These are phyloP conservation scores for Pelargonium nanum DNA, from an alignment of 345 rosid genomes.

Conservation along the genomic window DNA sequence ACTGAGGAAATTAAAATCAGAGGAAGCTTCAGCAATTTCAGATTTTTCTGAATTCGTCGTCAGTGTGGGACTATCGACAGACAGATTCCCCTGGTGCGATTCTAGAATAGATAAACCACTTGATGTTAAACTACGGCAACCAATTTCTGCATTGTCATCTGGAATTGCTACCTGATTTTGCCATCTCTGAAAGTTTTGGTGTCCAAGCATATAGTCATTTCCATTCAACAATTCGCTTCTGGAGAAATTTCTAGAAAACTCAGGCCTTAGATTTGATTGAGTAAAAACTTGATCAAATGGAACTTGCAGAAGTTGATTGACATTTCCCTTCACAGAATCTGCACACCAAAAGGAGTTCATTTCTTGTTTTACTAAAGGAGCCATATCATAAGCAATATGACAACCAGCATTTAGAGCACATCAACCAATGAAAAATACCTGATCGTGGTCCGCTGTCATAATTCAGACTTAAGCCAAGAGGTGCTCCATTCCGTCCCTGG, in stretches of 20 bases:
- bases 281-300: not conserved
- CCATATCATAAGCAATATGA: not conserved
- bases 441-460: not conserved
- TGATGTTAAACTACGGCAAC: conserved; percentile 17
- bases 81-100: conserved; percentile 23
- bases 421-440: not conserved
- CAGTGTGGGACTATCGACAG: conserved; percentile 15
- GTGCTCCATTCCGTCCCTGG: not conserved
- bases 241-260: not conserved
- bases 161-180: conserved; percentile 16
- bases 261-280: not conserved
- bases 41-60: conserved; percentile 36
- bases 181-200: conserved; percentile 21
- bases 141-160: conserved; percentile 15
- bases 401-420: not conserved
- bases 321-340: not conserved
- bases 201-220: conserved; percentile 20
- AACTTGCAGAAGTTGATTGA: not conserved
- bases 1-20: conserved; percentile 50
- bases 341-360: no score
- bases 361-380: no score
- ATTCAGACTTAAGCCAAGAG: not conserved
- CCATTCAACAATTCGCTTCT: not conserved
- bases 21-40: conserved; percentile 29
- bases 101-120: conserved; percentile 16